These are phyloP conservation scores for Globisporangium mamillatum DNA, from an alignment of 352 stramenopile species.

Conservation along the genomic window DNA sequence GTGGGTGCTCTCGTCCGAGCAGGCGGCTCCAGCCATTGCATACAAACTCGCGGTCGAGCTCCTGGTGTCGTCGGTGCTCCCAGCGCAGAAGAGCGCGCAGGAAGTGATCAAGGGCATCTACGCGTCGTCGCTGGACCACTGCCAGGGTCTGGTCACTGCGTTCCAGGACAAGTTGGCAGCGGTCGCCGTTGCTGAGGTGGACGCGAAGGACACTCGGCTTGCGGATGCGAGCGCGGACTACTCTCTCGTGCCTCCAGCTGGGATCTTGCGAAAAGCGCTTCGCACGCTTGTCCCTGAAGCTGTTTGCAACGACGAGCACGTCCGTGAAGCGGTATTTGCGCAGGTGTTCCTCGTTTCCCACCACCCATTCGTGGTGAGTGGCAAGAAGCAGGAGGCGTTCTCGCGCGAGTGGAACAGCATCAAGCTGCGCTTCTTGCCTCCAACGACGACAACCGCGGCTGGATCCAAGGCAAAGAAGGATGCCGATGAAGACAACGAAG, in stretches of 20 bases:
- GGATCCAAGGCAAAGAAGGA: constrained; percentile 11
- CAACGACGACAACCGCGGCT: neutral
- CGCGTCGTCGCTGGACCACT: constrained; percentile 58
- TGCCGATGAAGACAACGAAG: constrained; percentile 7
- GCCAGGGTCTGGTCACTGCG: constrained; percentile 39
- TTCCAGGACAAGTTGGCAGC: constrained; percentile 60
- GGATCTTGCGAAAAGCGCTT: constrained; percentile 60
- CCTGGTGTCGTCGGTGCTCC: constrained; percentile 44
- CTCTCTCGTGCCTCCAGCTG: constrained; percentile 36
- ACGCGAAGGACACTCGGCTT: constrained; percentile 21
- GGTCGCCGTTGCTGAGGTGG: constrained; percentile 32
- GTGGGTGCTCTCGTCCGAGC: constrained; percentile 71
- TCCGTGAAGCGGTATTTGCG: constrained; percentile 50
- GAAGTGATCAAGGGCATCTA: constrained; percentile 45
- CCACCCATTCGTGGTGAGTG: constrained; percentile 71
- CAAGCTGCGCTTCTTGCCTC: constrained; percentile 57
- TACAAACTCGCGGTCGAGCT: constrained; percentile 66
- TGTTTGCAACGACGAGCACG: constrained; percentile 30
- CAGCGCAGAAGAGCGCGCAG: constrained; percentile 51
- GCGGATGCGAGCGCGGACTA: constrained; percentile 24
- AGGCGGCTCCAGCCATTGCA: constrained; percentile 39
- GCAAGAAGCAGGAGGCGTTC: constrained; percentile 48
- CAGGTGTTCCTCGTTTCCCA: constrained; percentile 56
- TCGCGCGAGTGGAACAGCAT: constrained; percentile 63
- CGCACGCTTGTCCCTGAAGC: constrained; percentile 46